Percentiles rank a stretch among this genome's conserved stretches.
Evolutionary conservation across 2,329 filamentous ascomycete species (phyloP).

Genomic region (Paraconiothyrium sp.): DNA sequence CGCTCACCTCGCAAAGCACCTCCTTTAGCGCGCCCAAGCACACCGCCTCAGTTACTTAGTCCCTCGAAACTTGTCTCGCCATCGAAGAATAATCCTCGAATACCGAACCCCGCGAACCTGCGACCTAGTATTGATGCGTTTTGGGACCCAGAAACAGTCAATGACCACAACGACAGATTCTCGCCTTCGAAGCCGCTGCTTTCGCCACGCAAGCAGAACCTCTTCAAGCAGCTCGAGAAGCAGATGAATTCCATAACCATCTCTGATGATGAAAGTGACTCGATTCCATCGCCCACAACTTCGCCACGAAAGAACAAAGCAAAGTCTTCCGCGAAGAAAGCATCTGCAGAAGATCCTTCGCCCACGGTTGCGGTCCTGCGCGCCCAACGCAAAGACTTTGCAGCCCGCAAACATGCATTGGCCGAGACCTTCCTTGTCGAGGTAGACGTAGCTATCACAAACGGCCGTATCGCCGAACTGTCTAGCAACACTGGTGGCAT

Average conservation of each 20-base stretch:
- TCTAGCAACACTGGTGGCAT: constrained; percentile 74
- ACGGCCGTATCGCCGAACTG: constrained; percentile 67
- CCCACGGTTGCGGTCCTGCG: constrained; percentile 35
- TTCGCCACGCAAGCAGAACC: constrained; percentile 48
- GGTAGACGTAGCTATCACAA: constrained; percentile 72
- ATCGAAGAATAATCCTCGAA: constrained; percentile 44
- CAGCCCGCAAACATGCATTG: constrained; percentile 67
- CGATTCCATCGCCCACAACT: constrained; percentile 29
- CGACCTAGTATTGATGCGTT: constrained; percentile 51
- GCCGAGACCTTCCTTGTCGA: constrained; percentile 72
- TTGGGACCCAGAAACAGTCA: constrained; percentile 49
- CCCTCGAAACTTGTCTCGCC: constrained; percentile 49
- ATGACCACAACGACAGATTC: constrained; percentile 48
- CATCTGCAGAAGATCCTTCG: constrained; percentile 2
- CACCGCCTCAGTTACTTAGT: constrained; percentile 41
- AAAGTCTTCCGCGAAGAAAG: constrained; percentile 26
- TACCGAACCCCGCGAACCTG: constrained; percentile 40
- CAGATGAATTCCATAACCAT: constrained; percentile 38
- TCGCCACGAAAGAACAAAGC: constrained; percentile 35
- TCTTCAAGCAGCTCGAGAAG: constrained; percentile 39
- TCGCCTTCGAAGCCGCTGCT: constrained; percentile 47
- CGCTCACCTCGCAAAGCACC: constrained; percentile 47
- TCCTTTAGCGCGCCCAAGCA: constrained; percentile 40
- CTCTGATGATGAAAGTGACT: constrained; percentile 36
- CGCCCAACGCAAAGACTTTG: constrained; percentile 65